Evolutionary conservation across 2,329 filamentous ascomycete species (phyloP).

Genomic region (Boeremia lycopersici): DNA sequence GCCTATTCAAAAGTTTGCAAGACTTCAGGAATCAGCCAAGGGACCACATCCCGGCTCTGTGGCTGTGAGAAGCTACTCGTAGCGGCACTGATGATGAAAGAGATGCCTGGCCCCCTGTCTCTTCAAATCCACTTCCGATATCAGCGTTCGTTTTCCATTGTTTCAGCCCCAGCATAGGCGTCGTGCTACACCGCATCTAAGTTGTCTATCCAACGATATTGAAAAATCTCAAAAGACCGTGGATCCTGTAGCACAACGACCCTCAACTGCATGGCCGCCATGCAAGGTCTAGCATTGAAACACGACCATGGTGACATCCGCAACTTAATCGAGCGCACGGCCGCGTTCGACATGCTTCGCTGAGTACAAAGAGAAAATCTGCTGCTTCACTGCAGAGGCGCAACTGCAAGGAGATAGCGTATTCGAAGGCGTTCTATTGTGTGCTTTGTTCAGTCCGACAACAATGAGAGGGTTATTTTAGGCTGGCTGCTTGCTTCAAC

Average conservation of each 20-base stretch:
- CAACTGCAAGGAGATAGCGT: constrained; percentile 18
- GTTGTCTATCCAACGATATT: constrained; percentile 17
- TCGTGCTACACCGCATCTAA: constrained; percentile 9
- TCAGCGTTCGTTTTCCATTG: not conserved
- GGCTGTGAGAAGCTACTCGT: not conserved
- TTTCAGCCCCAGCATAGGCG: constrained; percentile 4
- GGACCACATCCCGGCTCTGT: not conserved
- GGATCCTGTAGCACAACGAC: constrained; percentile 11
- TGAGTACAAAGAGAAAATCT: constrained; percentile 27
- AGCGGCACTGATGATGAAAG: not conserved
- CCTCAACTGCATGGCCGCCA: constrained; percentile 17
- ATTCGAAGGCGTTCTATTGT: constrained; percentile 22
- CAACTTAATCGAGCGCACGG: constrained; percentile 6
- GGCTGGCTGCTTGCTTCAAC: constrained; percentile 2
- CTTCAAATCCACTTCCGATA: not conserved
- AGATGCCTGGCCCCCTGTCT: not conserved
- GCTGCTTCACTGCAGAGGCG: constrained; percentile 13
- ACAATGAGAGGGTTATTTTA: constrained; percentile 23
- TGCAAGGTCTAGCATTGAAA: constrained; percentile 16
- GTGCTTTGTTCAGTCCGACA: constrained; percentile 25
- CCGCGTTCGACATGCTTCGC: constrained; percentile 2
- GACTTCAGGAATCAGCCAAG: not conserved
- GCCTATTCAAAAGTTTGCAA: too few species aligned
- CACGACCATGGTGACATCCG: constrained; percentile 11
- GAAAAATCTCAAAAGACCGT: not conserved